Percentiles rank a stretch among this genome's conserved stretches.
Evolutionary conservation across 495 filamentous ascomycete species (phyloP).

Genomic region (Penicillium simplicissimum): DNA sequence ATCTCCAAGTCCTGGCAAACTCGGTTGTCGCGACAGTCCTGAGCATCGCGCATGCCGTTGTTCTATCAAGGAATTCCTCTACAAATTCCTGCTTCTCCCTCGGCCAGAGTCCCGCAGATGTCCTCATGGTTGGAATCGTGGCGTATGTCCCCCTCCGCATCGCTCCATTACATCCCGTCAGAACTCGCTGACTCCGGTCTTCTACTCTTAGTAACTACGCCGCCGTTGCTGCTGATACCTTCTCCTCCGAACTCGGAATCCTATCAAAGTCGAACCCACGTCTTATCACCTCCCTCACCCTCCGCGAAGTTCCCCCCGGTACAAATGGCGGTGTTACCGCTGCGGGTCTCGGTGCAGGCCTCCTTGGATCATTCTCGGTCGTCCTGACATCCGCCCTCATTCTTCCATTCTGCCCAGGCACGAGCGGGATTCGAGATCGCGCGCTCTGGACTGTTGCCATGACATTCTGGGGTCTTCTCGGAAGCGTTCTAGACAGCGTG

Average conservation of each 20-base stretch:
- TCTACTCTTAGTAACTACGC: conserved; percentile 67
- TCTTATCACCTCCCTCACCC: conserved; percentile 79
- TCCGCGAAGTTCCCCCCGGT: conserved; percentile 77
- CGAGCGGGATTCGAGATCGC: conserved; percentile 51
- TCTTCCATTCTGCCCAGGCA: conserved; percentile 64
- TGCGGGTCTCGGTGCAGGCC: conserved; percentile 69
- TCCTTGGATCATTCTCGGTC: conserved; percentile 72
- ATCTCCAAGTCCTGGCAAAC: conserved; percentile 91
- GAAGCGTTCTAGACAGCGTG: conserved; percentile 81
- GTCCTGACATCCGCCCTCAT: conserved; percentile 63
- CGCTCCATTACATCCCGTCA: background rate
- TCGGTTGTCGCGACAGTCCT: conserved; percentile 75
- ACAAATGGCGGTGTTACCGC: conserved; percentile 91
- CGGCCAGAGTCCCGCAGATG: conserved; percentile 41
- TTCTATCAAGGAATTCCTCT: conserved; percentile 41
- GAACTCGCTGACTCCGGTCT: background rate
- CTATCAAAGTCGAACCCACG: conserved; percentile 72
- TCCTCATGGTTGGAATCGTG: conserved; percentile 59
- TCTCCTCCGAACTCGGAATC: conserved; percentile 94
- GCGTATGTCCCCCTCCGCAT: conserved; percentile 37
- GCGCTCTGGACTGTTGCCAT: conserved; percentile 59
- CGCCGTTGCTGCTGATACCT: conserved; percentile 88
- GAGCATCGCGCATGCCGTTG: conserved; percentile 67
- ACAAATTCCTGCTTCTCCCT: conserved; percentile 38
- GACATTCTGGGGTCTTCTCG: conserved; percentile 69